Percentiles rank a stretch among this genome's conserved stretches.
These are phyloP conservation scores for Ciborinia camelliae DNA, from an alignment of 2,329 filamentous ascomycete genomes.

Conservation along the genomic window DNA sequence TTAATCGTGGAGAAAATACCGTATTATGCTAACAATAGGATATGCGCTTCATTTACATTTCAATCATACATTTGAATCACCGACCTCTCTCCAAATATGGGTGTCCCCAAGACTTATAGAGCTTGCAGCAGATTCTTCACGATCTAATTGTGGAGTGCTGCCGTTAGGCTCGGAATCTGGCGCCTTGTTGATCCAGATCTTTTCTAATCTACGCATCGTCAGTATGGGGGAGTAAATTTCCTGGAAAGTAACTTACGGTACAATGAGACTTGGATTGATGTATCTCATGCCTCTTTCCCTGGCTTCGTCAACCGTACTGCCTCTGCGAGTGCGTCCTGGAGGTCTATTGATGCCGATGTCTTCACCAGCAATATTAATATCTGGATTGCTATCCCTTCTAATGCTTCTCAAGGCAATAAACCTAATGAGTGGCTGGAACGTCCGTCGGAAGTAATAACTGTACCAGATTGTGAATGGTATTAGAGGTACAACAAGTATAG, in stretches of 20 bases:
- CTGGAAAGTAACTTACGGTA: conserved; percentile 51
- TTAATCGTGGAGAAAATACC: conserved; percentile 1
- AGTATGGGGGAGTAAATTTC: conserved; percentile 11
- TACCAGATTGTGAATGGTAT: conserved; percentile 84
- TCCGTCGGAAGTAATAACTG: conserved; percentile 72
- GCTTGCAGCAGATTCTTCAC: conserved; percentile 43
- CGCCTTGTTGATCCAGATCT: conserved; percentile 58
- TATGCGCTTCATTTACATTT: background rate
- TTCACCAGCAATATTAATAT: conserved; percentile 44
- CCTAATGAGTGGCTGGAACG: conserved; percentile 83
- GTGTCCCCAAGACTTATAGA: conserved; percentile 49
- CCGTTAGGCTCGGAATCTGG: conserved; percentile 25
- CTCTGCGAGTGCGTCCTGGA: conserved; percentile 29
- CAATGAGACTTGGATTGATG: conserved; percentile 71
- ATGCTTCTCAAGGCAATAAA: conserved; percentile 92
- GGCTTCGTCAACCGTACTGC: conserved; percentile 67
- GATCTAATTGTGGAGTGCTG: conserved; percentile 21
- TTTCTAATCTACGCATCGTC: conserved; percentile 52
- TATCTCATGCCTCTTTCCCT: conserved; percentile 68
- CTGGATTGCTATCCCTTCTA: conserved; percentile 55
- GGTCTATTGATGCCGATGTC: conserved; percentile 34
- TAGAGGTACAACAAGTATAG: conserved; percentile 71
- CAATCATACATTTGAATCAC: conserved; percentile 36
- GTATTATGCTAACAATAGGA: background rate
- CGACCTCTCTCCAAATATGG: conserved; percentile 47